Conservation (phyloP, 169 alveolate genomes). For the Neospora caninum region DNA sequence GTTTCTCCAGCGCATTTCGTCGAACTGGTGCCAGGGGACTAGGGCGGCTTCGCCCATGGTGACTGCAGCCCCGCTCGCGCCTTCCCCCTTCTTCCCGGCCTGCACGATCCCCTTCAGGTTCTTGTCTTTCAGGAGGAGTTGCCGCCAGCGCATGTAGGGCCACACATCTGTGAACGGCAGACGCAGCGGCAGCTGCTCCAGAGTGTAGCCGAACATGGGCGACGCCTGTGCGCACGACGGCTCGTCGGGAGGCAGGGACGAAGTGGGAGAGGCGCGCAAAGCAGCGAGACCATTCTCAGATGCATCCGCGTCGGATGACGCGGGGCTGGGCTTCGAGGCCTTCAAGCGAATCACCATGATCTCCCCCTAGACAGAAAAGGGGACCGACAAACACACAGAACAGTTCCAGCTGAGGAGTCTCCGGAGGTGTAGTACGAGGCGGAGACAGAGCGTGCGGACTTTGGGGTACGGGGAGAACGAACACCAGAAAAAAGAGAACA, state of each 20-base stretch:
- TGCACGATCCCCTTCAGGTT: slow-evolving; percentile 50
- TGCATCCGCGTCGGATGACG: neutral
- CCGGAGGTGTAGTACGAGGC: neutral
- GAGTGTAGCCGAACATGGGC: slow-evolving; percentile 50
- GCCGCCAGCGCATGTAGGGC: slow-evolving; percentile 56
- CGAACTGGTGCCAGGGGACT: slow-evolving; percentile 66
- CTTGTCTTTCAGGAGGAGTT: slow-evolving; percentile 52
- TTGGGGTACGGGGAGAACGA: too few species aligned
- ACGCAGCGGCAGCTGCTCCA: slow-evolving; percentile 63
- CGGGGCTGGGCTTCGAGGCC: neutral
- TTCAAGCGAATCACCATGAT: slow-evolving; percentile 53
- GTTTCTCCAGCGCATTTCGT: slow-evolving; percentile 48
- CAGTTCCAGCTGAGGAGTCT: neutral
- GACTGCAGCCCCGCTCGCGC: neutral
- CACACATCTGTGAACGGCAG: slow-evolving; percentile 58
- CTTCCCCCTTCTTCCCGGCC: slow-evolving; percentile 28
- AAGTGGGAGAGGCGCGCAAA: neutral
- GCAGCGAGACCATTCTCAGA: neutral
- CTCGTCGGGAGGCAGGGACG: neutral
- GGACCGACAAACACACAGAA: neutral
- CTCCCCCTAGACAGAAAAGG: slow-evolving; percentile 38
- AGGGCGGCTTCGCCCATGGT: slow-evolving; percentile 40
- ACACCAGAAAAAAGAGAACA: too few species aligned
- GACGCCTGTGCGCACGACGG: slow-evolving; percentile 45
- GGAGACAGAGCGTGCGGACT: too few species aligned